Base-by-base conservation (phyloP, 2,329 filamentous ascomycete genomes). In the Beauveria caledonica region DNA sequence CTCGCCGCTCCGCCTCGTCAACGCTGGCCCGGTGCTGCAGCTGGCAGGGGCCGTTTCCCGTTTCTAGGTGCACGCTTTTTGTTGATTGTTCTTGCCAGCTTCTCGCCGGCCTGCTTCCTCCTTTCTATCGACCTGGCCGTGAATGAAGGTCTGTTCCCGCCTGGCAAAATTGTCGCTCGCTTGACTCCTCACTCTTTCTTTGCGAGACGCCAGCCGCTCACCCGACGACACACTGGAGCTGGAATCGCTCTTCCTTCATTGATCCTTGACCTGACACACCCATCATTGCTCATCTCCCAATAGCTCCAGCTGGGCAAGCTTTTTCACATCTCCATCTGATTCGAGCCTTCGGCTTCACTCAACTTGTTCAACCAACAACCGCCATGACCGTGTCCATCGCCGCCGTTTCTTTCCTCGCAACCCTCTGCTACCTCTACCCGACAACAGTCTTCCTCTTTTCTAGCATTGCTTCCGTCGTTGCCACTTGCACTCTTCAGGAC, bases 401-500 rank as follows among this genome's bases (percentile, higher is more conserved):
- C 19, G 62, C 48, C 45, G 33, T 52, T 42, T 42, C 66, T 61
- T 71, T 74, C 63, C 70, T 80, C 60, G 70, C 73, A 50, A 72
- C 73, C 64, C 73, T 87, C 49, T 82, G 83, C 71, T 87, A 87
- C 69, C 71, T 77, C 9, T 86, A 83, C 64, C 85, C 86, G 11
- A 75, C 80, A 10, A 62, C 76, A 21, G 71, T 85, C 62, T 85
- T 86, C 65, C 52, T 76, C 59, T 87, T 82, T 71, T 88, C 85
- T 69, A 69, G 81, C 55, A 63, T 77, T 58, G 74, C 84, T 9
- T 78, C 77, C 25, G 70, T 77, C 33, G 65, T 83, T 56, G 80
- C 80, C 4, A 72, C 81, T 42, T 84, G 79, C 68, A 81, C 77
- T 19, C 72, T 86, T 27, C 79, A 83, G 65, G 79, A 78, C 25